Percentiles rank a stretch among this genome's conserved stretches.
phyloP scores from a whole-genome alignment of 2,329 filamentous ascomycete species.

The Penicillium sp. region DNA sequence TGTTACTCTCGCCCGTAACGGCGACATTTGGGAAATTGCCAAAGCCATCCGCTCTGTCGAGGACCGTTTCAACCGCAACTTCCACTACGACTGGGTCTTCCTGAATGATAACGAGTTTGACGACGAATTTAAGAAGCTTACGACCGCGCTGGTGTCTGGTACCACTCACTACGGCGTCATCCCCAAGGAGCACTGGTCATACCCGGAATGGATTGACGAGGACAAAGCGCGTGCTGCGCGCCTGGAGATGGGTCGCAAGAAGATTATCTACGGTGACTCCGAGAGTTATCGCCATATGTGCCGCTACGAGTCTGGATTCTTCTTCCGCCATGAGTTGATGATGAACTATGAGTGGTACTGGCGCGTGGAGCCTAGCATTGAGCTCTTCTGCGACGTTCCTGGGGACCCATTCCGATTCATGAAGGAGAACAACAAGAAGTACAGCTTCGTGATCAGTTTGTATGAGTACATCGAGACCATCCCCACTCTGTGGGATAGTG shows the following conservation, averaged over 20 bases:
- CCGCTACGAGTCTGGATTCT: constrained; percentile 98
- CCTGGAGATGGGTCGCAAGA: constrained; percentile 88
- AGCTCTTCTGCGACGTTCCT: constrained; percentile 92
- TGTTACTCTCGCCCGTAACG: constrained; percentile 90
- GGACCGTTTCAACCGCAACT: constrained; percentile 96
- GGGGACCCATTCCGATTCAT: constrained; percentile 97
- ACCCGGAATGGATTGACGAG: constrained; percentile 92
- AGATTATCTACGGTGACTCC: constrained; percentile 98
- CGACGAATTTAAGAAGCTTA: constrained; percentile 89
- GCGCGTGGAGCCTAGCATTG: constrained; percentile 95
- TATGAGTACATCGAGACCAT: constrained; percentile 98
- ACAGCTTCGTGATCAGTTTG: constrained; percentile 91
- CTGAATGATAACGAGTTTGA: constrained; percentile 95
- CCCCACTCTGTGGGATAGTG: constrained; percentile 90
- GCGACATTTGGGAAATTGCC: constrained; percentile 94
- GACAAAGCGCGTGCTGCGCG: constrained; percentile 87
- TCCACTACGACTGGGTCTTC: constrained; percentile 99
- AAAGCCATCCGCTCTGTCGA: constrained; percentile 94
- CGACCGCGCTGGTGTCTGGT: constrained; percentile 83
- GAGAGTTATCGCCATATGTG: constrained; percentile 99
- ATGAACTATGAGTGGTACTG: constrained; percentile 99
- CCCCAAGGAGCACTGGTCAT: constrained; percentile 92
- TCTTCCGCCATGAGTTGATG: constrained; percentile 94
- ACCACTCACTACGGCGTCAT: constrained; percentile 90
- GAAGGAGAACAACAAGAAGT: constrained; percentile 96